Evolutionary conservation across 1,284 basidiomycete genomes (phyloP).

Genomic region (Boletellus sp.): DNA sequence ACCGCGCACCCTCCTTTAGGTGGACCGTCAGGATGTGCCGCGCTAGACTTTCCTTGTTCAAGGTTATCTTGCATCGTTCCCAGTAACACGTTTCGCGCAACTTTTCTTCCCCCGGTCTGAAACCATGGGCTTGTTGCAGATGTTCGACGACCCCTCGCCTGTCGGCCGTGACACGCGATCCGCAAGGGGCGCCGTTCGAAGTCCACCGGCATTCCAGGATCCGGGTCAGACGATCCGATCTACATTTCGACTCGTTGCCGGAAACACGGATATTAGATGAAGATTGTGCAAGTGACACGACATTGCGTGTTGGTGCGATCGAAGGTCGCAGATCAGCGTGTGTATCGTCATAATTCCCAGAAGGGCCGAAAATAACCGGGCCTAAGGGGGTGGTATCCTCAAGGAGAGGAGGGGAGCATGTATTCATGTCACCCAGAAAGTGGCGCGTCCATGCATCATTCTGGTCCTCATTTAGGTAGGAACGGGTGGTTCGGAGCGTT

Average conservation of each 20-base stretch:
- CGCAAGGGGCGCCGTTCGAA: constrained; percentile 4
- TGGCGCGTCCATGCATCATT: neutral
- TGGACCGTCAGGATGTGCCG: constrained; percentile 24
- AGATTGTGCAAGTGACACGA: neutral
- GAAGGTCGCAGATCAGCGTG: neutral
- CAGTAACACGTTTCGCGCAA: constrained; percentile 13
- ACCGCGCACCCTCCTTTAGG: constrained; percentile 12
- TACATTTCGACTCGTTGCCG: neutral
- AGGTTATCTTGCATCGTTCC: constrained; percentile 8
- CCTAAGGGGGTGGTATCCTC: neutral
- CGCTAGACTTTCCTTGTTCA: constrained; percentile 27
- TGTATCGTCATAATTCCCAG: neutral
- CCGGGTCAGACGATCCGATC: neutral
- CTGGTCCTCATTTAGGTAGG: neutral
- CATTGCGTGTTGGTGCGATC: neutral
- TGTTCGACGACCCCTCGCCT: constrained; percentile 20
- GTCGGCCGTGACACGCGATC: neutral
- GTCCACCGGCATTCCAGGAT: constrained; percentile 14
- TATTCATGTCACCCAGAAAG: neutral
- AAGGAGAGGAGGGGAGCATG: neutral
- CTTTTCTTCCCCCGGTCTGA: constrained; percentile 23
- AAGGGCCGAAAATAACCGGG: neutral
- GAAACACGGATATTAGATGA: neutral
- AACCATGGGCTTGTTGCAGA: constrained; percentile 11
- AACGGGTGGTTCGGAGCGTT: neutral